These are phyloP conservation scores for Hypomontagnella submonticulosa DNA, from an alignment of 495 filamentous ascomycete species.

Conservation along the genomic window DNA sequence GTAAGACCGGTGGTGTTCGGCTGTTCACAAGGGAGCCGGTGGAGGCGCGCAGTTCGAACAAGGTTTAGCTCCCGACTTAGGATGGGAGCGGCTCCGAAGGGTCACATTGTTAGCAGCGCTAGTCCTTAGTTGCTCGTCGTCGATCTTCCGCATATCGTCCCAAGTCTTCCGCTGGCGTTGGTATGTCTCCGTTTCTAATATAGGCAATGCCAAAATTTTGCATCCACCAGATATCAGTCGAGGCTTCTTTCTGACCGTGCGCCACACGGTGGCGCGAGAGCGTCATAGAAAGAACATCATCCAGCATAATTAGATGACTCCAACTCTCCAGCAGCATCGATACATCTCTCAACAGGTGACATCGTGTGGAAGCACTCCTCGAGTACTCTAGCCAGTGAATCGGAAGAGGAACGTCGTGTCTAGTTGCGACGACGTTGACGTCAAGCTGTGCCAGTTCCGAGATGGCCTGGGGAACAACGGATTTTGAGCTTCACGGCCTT, in stretches of 20 bases:
- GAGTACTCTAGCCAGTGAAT: constrained; percentile 28
- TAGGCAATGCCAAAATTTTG: constrained; percentile 50
- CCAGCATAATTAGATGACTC: constrained; percentile 69
- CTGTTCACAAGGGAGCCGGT: constrained; percentile 37
- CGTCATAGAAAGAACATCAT: constrained; percentile 68
- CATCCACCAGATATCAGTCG: constrained; percentile 61
- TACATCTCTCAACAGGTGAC: constrained; percentile 65
- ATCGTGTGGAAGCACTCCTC: constrained; percentile 45
- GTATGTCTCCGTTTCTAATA: constrained; percentile 43
- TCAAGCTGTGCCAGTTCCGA: constrained; percentile 36
- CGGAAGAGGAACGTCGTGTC: constrained; percentile 54
- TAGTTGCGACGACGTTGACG: constrained; percentile 44
- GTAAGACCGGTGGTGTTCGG: constrained; percentile 30
- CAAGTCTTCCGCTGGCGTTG: constrained; percentile 35
- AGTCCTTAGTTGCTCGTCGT: constrained; percentile 50
- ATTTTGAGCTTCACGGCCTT: constrained; percentile 54
- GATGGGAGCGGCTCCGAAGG: constrained; percentile 37
- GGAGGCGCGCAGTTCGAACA: constrained; percentile 38
- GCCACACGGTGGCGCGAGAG: constrained; percentile 53
- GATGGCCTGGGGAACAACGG: constrained; percentile 38
- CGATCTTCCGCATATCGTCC: constrained; percentile 43
- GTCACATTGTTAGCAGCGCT: constrained; percentile 51
- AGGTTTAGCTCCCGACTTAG: constrained; percentile 38
- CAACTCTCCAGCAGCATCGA: constrained; percentile 58
- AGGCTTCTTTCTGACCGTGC: constrained; percentile 52